Base-by-base conservation (phyloP, 345 rosid genomes). In the Rhodamnia argentea region DNA sequence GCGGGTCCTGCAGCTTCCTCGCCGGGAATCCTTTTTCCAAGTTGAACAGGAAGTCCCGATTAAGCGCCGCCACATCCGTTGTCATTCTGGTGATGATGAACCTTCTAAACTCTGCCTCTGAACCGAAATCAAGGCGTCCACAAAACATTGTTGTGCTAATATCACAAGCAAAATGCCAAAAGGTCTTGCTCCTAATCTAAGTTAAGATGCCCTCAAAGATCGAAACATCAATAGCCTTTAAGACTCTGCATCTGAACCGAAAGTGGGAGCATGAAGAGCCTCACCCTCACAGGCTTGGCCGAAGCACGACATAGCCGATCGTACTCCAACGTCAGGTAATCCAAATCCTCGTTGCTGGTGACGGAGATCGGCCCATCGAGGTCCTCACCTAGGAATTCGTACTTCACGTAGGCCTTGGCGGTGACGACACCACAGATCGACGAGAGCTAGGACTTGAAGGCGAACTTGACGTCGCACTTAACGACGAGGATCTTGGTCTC, bases 301-400 rank as follows among this genome's bases (percentile, higher is more conserved):
- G 86, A 82, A 9, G 87, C 87, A 13, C 92, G 92, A 64, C 83
- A 76, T 52, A 92, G 85, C 47, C 95, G 90, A 20, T 93, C 96
- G 81, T 91, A 93, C 85, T 93, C 94, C 37, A 91, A 59, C 94
- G 93, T 91, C 94, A 94, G 90, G 84, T 91, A 94, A 70, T 91
- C 94, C 50, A 94, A 92, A 86, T 94, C 96, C 89, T 94, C 95
- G 52, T 92, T 93, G 83, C 91, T 92, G 60, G 95, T 92, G 59
- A 94, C 94, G 6, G 96, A 93, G 85, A 93, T 90, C 87, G 93
- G 88, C 20, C 95, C 93, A 84, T 91, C 95, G 47, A 94, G 94
- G 86, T 93, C 96, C 83, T 94, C 96, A 3, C 93, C 95, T 2
- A 94, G 96, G 81, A 93, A 92, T 84, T 94, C 94, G 53, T 93